Conservation (phyloP, 805 yeast species). For the Metschnikowia cubensis region DNA sequence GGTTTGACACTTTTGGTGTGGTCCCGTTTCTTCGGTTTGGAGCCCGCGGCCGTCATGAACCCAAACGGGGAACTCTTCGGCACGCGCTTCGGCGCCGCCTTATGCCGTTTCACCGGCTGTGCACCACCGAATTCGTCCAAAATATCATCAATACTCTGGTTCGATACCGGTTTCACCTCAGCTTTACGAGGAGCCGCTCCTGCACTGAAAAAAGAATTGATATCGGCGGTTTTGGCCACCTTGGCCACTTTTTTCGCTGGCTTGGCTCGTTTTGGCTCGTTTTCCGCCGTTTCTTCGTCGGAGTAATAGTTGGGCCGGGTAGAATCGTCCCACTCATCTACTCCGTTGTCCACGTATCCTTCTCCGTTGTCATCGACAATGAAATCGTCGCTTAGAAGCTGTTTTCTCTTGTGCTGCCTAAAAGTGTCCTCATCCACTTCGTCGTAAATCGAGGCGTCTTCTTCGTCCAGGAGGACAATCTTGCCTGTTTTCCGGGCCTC, state of each 20-base stretch:
- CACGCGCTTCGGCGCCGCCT: slow-evolving; percentile 21
- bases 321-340: slow-evolving; percentile 76
- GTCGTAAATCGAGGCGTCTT: slow-evolving; percentile 69
- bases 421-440: slow-evolving; percentile 81
- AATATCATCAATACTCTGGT: slow-evolving; percentile 19
- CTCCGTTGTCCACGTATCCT: slow-evolving; percentile 93
- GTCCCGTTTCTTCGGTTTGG: slow-evolving; percentile 9
- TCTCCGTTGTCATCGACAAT: slow-evolving; percentile 92
- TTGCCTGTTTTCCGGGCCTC: slow-evolving; percentile 61
- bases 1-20: neutral
- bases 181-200: slow-evolving; percentile 8
- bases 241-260: slow-evolving; percentile 33
- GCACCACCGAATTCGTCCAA: slow-evolving; percentile 17
- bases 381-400: slow-evolving; percentile 83
- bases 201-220: slow-evolving; percentile 49
- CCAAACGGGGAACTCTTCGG: slow-evolving; percentile 32
- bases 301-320: slow-evolving; percentile 48
- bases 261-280: slow-evolving; percentile 20
- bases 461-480: slow-evolving; percentile 40
- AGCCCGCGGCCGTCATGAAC: slow-evolving; percentile 25
- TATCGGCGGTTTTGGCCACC: slow-evolving; percentile 43
- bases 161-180: slow-evolving; percentile 18
- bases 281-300: slow-evolving; percentile 48
- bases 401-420: slow-evolving; percentile 71
- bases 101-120: slow-evolving; percentile 11